Conservation (phyloP, 306 rosid genomes). For the Prunus dulcis region DNA sequence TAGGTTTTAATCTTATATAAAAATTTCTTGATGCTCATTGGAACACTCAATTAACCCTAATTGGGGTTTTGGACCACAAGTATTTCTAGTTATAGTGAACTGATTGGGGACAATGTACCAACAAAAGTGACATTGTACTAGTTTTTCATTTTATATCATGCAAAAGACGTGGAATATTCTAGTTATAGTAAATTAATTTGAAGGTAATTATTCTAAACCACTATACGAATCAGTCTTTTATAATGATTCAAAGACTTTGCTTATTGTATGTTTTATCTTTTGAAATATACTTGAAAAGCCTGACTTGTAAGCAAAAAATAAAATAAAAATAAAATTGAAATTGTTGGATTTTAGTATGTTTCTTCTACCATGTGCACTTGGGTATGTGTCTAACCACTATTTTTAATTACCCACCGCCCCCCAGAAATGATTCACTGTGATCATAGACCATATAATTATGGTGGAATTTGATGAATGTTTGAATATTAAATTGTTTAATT, state of each 20-base stretch:
- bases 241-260: not conserved
- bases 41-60: not conserved
- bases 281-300: not conserved
- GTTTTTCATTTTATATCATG: not conserved
- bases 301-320: not conserved
- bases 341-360: not conserved
- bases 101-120: conserved; percentile 8
- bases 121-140: not conserved
- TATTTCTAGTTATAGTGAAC: not conserved
- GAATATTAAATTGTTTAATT: too few relatives aligned
- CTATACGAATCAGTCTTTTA: too few relatives aligned
- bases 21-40: not conserved
- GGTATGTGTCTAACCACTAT: not conserved
- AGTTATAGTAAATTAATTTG: too few relatives aligned
- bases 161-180: not conserved
- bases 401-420: not conserved
- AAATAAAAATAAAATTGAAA: not conserved
- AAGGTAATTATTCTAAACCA: rapidly evolving
- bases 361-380: not conserved
- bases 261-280: not conserved
- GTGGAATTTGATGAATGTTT: not conserved
- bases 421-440: not conserved
- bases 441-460: not conserved
- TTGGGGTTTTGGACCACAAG: not conserved
- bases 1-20: not conserved